Percentiles rank a stretch among this genome's conserved stretches.
These are phyloP conservation scores for Umbelopsis isabellina DNA, from an alignment of 192 early-diverging fungal genomes.

Conservation along the genomic window DNA sequence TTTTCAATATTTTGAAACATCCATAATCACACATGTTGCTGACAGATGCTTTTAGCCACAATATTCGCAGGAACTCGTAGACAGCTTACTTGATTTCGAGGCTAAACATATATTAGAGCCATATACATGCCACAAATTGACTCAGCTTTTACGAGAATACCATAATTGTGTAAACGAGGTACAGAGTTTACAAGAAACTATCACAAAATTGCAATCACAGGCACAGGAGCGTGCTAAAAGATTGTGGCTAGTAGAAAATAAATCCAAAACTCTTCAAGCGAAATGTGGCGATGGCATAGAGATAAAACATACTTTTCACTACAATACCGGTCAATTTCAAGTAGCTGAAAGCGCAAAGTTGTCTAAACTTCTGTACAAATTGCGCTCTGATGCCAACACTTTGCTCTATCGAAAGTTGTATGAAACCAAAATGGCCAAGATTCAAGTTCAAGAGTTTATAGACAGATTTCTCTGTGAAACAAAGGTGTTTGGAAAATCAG, in stretches of 20 bases:
- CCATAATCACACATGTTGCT: no score
- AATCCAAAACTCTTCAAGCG: background rate
- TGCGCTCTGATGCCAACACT: background rate
- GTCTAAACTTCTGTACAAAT: slow-evolving; percentile 6
- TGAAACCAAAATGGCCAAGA: slow-evolving; percentile 19
- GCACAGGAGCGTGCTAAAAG: slow-evolving; percentile 15
- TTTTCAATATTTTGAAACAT: no score
- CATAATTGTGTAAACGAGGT: slow-evolving; percentile 6
- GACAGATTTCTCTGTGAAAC: background rate
- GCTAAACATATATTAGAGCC: background rate
- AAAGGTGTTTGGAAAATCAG: background rate
- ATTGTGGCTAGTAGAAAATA: slow-evolving; percentile 1
- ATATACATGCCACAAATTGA: background rate
- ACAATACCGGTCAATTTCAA: slow-evolving; percentile 5
- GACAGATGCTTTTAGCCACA: no score
- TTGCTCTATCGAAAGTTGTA: slow-evolving; percentile 10
- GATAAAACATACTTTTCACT: slow-evolving; percentile 13
- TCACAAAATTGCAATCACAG: slow-evolving; percentile 11
- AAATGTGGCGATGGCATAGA: slow-evolving; percentile 8
- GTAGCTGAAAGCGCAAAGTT: slow-evolving; percentile 5
- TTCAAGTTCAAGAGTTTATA: slow-evolving; percentile 1
- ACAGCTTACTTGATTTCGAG: background rate
- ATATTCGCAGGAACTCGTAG: background rate
- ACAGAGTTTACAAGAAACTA: background rate
- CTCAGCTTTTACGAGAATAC: background rate